A percentile compares a stretch with the other conserved stretches of the same genome.
These are phyloP conservation scores for Tylopilus felleus DNA, from an alignment of 768 basidiomycete genomes.

Conservation along the genomic window DNA sequence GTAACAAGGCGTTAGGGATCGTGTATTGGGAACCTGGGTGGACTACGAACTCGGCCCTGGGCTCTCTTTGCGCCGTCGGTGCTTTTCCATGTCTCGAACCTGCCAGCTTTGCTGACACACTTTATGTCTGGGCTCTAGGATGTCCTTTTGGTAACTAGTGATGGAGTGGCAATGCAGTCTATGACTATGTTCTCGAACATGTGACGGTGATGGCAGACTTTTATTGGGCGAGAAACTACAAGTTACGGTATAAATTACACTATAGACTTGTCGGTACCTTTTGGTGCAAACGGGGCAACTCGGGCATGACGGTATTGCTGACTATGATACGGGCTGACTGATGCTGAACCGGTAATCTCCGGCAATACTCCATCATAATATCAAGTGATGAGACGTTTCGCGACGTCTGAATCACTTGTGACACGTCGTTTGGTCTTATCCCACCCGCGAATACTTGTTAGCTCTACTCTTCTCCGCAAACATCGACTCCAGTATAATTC, in stretches of 20 bases:
- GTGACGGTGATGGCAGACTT: neutral
- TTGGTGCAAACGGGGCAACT: too few relatives aligned
- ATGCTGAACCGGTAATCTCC: slow-evolving; percentile 3
- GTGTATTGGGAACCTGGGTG: slow-evolving; percentile 14
- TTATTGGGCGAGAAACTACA: neutral
- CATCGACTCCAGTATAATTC: neutral
- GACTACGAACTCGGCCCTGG: slow-evolving; percentile 1
- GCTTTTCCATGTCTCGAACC: neutral
- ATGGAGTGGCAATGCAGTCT: slow-evolving; percentile 6
- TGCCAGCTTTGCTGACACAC: neutral
- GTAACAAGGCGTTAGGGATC: slow-evolving; percentile 10
- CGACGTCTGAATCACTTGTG: neutral
- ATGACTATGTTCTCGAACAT: slow-evolving; percentile 3
- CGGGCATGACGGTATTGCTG: neutral
- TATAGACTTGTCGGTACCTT: neutral
- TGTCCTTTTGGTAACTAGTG: slow-evolving; percentile 3
- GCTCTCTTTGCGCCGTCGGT: slow-evolving; percentile 12
- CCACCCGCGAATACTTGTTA: neutral
- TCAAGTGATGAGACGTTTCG: slow-evolving; percentile 5
- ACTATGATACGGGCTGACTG: neutral
- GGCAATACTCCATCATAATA: neutral
- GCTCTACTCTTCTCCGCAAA: neutral
- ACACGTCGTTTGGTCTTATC: neutral
- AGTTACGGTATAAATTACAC: neutral
- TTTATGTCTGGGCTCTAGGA: neutral